phyloP scores from a whole-genome alignment of 1,284 basidiomycete genomes.

The Ustilago nuda region DNA sequence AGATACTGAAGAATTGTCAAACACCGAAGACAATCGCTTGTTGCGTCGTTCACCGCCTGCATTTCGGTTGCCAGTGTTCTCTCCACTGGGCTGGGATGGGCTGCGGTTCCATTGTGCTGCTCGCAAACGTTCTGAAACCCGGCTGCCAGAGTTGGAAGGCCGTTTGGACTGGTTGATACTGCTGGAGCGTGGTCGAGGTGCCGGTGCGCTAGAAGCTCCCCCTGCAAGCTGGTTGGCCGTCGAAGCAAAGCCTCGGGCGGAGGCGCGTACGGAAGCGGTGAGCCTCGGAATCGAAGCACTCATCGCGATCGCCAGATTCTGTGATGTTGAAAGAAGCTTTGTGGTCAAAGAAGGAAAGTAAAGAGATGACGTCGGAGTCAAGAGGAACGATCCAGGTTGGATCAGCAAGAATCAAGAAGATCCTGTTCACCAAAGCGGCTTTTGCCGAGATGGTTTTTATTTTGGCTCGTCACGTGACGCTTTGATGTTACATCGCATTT shows the following conservation, averaged over 20 bases:
- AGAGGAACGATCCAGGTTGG: background rate
- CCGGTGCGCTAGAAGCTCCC: slow-evolving; percentile 9
- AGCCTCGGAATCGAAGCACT: slow-evolving; percentile 3
- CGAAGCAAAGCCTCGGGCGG: slow-evolving; percentile 21
- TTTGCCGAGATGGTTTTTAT: background rate
- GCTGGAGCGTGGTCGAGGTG: slow-evolving; percentile 26
- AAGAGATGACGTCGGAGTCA: background rate
- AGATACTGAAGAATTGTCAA: slow-evolving; percentile 24
- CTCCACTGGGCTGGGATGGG: background rate
- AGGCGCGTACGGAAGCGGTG: slow-evolving; percentile 7
- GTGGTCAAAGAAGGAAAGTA: background rate
- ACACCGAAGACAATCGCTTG: slow-evolving; percentile 38
- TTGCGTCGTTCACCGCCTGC: slow-evolving; percentile 31
- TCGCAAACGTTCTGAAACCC: slow-evolving; percentile 22
- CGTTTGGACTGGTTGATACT: slow-evolving; percentile 16
- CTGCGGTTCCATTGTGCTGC: slow-evolving; percentile 13
- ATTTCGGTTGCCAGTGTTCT: slow-evolving; percentile 17
- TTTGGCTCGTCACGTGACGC: background rate
- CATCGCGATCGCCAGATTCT: background rate
- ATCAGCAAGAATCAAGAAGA: slow-evolving; percentile 5
- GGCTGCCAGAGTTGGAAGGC: slow-evolving; percentile 6
- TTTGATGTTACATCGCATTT: background rate
- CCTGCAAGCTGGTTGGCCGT: slow-evolving; percentile 16
- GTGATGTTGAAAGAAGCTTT: background rate
- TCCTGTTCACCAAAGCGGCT: slow-evolving; percentile 1